Evolutionary conservation across 371 early-diverging fungal species (phyloP).

Genomic region (Rozella allomycis): DNA sequence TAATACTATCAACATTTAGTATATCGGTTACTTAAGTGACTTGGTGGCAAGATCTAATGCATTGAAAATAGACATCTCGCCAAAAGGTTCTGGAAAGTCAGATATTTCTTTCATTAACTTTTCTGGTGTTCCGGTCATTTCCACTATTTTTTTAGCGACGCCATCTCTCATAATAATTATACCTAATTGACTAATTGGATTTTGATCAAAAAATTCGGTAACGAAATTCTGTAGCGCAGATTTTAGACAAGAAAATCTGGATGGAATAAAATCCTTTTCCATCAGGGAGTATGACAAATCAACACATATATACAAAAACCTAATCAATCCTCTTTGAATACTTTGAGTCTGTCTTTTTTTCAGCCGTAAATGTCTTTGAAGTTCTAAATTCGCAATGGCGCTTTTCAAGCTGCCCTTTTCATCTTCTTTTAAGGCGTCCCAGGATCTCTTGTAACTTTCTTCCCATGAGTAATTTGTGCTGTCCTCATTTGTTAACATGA

Average conservation of each 20-base stretch:
- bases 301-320: conserved; percentile 56
- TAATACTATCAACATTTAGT: too few relatives aligned
- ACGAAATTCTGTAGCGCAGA: conserved; percentile 46
- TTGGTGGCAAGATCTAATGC: too few relatives aligned
- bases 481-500: too few relatives aligned
- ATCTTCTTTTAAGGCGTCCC: conserved; percentile 85
- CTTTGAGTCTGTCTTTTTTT: conserved; percentile 47
- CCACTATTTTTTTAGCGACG: conserved; percentile 60
- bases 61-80: too few relatives aligned
- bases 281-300: conserved; percentile 65
- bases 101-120: too few relatives aligned
- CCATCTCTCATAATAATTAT: conserved; percentile 70
- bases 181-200: conserved; percentile 76
- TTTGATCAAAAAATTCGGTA: conserved; percentile 72
- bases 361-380: conserved; percentile 12
- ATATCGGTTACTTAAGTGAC: too few relatives aligned
- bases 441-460: conserved; percentile 78
- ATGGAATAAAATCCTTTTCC: conserved; percentile 58
- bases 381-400: conserved; percentile 46
- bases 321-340: conserved; percentile 77
- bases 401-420: conserved; percentile 58
- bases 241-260: conserved; percentile 47
- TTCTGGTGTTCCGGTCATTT: conserved; percentile 62
- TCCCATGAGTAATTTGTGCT: too few relatives aligned
- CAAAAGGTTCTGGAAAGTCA: too few relatives aligned